These are phyloP conservation scores for Ceratocystis cubensis DNA, from an alignment of 2,329 filamentous ascomycete species.

Conservation along the genomic window DNA sequence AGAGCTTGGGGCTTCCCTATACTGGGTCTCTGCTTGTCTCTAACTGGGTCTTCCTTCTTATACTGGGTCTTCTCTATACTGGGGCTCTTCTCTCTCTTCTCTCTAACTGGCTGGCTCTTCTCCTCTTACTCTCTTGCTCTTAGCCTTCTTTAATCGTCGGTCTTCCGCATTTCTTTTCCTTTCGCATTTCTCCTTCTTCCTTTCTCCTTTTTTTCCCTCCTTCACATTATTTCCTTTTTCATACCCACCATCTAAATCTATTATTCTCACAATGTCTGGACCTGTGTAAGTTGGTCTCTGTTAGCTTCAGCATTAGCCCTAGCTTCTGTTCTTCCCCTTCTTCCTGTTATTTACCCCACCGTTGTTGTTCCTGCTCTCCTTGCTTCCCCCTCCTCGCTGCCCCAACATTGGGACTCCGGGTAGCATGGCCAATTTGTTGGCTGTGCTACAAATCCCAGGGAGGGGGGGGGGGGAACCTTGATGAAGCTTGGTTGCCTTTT, in stretches of 20 bases:
- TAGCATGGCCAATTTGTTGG: too few species aligned
- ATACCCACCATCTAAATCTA: neutral
- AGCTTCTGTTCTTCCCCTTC: neutral
- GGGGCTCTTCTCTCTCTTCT: too few species aligned
- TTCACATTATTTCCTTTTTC: neutral
- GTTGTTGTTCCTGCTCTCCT: neutral
- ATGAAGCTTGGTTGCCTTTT: too few species aligned
- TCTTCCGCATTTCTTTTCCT: slow-evolving; percentile 5
- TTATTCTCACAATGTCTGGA: slow-evolving; percentile 45
- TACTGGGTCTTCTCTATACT: neutral
- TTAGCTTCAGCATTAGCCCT: neutral
- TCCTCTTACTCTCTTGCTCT: slow-evolving; percentile 13
- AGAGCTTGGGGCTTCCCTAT: slow-evolving; percentile 15
- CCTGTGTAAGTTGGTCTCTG: slow-evolving; percentile 48
- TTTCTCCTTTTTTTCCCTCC: slow-evolving; percentile 6
- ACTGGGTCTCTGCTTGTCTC: neutral
- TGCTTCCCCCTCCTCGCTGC: neutral
- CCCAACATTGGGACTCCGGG: neutral
- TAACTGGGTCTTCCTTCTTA: neutral
- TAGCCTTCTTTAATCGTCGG: neutral
- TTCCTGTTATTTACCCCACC: neutral
- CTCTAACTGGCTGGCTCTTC: too few species aligned
- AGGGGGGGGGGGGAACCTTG: too few species aligned
- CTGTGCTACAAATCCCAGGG: too few species aligned
- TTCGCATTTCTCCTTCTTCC: neutral